Conservation (phyloP, 768 basidiomycete species). For the Suillus weaverae region DNA sequence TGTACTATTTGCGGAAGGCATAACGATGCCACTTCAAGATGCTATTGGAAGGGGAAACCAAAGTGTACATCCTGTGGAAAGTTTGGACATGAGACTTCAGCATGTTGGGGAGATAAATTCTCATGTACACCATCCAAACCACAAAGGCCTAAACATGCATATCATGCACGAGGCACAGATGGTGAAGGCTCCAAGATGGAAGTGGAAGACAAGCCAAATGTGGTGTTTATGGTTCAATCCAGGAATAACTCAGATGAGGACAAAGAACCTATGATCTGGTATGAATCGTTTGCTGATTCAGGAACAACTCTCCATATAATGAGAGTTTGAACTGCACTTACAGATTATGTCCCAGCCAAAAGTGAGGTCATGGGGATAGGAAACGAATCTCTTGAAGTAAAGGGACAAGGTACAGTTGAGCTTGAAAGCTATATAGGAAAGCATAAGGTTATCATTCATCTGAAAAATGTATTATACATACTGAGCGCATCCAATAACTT, state of each 20-base stretch:
- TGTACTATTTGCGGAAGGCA: neutral
- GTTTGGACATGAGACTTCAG: neutral
- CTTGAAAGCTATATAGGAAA: neutral
- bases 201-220: neutral
- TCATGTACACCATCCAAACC: neutral
- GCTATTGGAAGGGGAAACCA: constrained; percentile 2
- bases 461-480: neutral
- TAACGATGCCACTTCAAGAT: neutral
- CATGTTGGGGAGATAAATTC: neutral
- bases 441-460: neutral
- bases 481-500: too few species aligned
- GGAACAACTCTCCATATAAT: constrained; percentile 4
- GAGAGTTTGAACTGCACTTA: neutral
- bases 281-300: constrained; percentile 11
- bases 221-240: neutral
- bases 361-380: neutral
- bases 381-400: neutral
- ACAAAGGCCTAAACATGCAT: too few species aligned
- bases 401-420: neutral
- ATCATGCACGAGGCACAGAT: neutral
- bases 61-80: neutral
- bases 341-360: neutral
- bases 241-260: neutral
- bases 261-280: constrained; percentile 2
- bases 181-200: too few species aligned